Percentiles rank a stretch among this genome's conserved stretches.
phyloP scores from a whole-genome alignment of 73 alveolate species.

The Tetrahymena malaccensis region DNA sequence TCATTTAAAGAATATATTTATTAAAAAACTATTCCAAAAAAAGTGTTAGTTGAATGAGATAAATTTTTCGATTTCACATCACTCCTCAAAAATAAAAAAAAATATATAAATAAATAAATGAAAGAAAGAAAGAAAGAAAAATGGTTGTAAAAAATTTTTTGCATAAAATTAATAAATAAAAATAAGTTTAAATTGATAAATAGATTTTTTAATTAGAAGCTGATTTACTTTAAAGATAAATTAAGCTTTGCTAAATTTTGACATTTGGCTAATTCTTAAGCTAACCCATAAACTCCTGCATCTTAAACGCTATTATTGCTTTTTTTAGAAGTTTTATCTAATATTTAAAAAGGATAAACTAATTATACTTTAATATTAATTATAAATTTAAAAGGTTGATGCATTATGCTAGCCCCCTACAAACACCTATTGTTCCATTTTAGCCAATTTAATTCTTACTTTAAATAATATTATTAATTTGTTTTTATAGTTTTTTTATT shows the following conservation, averaged over 20 bases:
- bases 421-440: neutral
- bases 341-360: neutral
- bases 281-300: neutral
- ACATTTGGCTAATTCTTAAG: neutral
- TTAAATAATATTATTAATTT: too few species aligned
- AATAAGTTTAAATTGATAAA: too few species aligned
- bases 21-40: too few species aligned
- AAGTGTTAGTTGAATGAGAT: too few species aligned
- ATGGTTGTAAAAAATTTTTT: too few species aligned
- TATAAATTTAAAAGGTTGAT: neutral
- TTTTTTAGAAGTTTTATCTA: neutral
- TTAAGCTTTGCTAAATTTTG: neutral
- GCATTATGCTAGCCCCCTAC: neutral
- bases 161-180: too few species aligned
- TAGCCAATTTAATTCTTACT: neutral
- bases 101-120: too few species aligned
- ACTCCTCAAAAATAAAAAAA: too few species aligned
- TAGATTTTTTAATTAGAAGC: neutral
- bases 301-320: neutral
- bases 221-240: neutral
- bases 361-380: neutral
- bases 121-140: too few species aligned
- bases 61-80: too few species aligned
- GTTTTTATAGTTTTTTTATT: too few species aligned
- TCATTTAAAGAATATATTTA: too few species aligned